Conservation (phyloP, 805 yeast genomes). For the Priceomyces fermenticarens region DNA sequence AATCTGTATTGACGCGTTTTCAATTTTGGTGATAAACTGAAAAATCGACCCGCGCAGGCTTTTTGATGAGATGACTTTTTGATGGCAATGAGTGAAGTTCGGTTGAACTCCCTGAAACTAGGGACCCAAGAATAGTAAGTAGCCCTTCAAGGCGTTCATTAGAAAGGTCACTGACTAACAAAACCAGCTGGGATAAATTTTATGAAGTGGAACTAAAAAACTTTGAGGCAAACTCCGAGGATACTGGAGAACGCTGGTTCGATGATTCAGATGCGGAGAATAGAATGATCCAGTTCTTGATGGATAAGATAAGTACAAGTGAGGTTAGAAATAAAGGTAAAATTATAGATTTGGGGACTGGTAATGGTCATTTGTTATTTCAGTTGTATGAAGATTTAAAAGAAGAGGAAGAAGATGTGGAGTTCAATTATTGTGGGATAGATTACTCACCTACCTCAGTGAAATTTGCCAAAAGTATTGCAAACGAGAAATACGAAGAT, state of each 20-base stretch:
- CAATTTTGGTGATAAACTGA: no score
- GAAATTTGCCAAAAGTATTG: conserved; percentile 64
- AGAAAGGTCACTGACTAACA: background rate
- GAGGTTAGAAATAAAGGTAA: conserved; percentile 27
- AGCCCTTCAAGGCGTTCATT: background rate
- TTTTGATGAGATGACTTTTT: conserved; percentile 1
- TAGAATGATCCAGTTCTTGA: conserved; percentile 71
- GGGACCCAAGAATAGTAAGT: conserved; percentile 81
- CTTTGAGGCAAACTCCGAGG: conserved; percentile 70
- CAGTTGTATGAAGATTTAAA: conserved; percentile 63
- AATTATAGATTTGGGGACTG: conserved; percentile 88
- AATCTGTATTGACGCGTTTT: no score
- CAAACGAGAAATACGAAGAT: conserved; percentile 33
- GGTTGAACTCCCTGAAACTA: conserved; percentile 71
- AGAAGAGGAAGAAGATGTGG: conserved; percentile 45
- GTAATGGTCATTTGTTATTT: conserved; percentile 88
- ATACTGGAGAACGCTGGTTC: conserved; percentile 97
- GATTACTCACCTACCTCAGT: conserved; percentile 87
- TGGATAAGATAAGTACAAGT: conserved; percentile 42
- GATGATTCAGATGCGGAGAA: conserved; percentile 91
- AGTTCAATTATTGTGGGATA: conserved; percentile 50
- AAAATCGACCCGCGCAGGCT: background rate
- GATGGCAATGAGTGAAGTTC: conserved; percentile 18
- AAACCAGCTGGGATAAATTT: conserved; percentile 79
- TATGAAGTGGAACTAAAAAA: conserved; percentile 71